phyloP scores from a whole-genome alignment of 352 stramenopile species.

The Globisporangium okanoganense region DNA sequence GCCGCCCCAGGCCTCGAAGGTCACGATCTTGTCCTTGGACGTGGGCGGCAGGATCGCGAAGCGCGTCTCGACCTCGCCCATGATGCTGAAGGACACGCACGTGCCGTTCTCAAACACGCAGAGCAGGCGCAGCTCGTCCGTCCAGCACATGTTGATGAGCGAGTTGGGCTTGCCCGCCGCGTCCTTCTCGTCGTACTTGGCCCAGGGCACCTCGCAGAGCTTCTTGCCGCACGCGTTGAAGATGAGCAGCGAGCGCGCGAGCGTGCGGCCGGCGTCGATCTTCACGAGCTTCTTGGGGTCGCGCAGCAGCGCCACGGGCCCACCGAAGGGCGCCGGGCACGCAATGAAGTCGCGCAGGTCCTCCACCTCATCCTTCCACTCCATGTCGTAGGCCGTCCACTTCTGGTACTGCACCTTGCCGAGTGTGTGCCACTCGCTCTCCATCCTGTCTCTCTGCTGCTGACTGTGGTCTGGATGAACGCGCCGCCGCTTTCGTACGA shows the following conservation, averaged over 20 bases:
- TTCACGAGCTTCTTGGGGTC: slow-evolving; percentile 76
- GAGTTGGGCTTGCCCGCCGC: slow-evolving; percentile 30
- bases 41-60: slow-evolving; percentile 61
- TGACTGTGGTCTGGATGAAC: not conserved
- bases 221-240: slow-evolving; percentile 74
- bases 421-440: slow-evolving; percentile 82
- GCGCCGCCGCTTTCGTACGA: not conserved
- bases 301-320: slow-evolving; percentile 66
- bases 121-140: slow-evolving; percentile 74
- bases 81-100: slow-evolving; percentile 68
- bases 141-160: slow-evolving; percentile 76
- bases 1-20: slow-evolving; percentile 67
- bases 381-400: slow-evolving; percentile 69
- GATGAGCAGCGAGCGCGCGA: slow-evolving; percentile 59
- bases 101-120: slow-evolving; percentile 74
- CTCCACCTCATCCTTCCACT: slow-evolving; percentile 47
- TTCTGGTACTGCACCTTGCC: slow-evolving; percentile 88
- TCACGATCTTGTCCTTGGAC: slow-evolving; percentile 77
- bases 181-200: slow-evolving; percentile 66
- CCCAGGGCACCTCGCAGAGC: slow-evolving; percentile 58
- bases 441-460: slow-evolving; percentile 25
- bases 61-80: slow-evolving; percentile 66
- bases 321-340: slow-evolving; percentile 58
- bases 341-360: slow-evolving; percentile 71
- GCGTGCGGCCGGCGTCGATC: slow-evolving; percentile 40